Base-by-base conservation (phyloP, 2,329 filamentous ascomycete species). In the Pseudocercospora eumusae region DNA sequence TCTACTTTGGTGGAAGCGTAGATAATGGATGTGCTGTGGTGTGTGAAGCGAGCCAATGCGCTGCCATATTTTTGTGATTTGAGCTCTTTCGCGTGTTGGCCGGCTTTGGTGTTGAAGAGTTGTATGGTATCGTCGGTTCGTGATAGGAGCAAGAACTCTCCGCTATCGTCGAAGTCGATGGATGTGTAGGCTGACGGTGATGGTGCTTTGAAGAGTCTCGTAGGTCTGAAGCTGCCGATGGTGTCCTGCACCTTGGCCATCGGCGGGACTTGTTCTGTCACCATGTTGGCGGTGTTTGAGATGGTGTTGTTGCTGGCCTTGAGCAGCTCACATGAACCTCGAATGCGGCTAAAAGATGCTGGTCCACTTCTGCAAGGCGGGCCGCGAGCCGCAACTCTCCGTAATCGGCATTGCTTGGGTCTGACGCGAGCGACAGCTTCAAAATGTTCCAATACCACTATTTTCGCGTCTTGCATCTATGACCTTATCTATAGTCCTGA, bases 1-100 rank as follows among this genome's bases (percentile, higher is more conserved):
- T 99, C 96, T 70, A 96, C 87, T 75, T 96, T 97, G 11, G 95
- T 99, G 74, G 91, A 96, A 56, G 95, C 93, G 73, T 98, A 97
- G 63, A 99, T 88, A 73, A 99, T 92, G 74, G 91, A 93, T 21
- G 91, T 91, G 67, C 88, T 88, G 64, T 93, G 90, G 75, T 98
- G 95, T 0, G 93, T 96, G 76, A 98, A 99, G 70, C 91, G 90
- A 40, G 95, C 95, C 60, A 97, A 84, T 75, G 96, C 95, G 18
- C 92, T 92, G 63, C 95, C 95, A 72, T 99, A 99, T 75, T 99
- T 99, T 75, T 98, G 96, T 78, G 91, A 96, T 56, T 96, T 87
- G 52, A 97, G 83, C 63, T 88, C 89, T 79, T 98, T 98, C 52
- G 92, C 90, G 69, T 92, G 88, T 64, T 90, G 90, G 4, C 95